A percentile compares a stretch with the other conserved stretches of the same genome.
phyloP scores from a whole-genome alignment of 177 flowering plant species.

The Vitis hybrid region DNA sequence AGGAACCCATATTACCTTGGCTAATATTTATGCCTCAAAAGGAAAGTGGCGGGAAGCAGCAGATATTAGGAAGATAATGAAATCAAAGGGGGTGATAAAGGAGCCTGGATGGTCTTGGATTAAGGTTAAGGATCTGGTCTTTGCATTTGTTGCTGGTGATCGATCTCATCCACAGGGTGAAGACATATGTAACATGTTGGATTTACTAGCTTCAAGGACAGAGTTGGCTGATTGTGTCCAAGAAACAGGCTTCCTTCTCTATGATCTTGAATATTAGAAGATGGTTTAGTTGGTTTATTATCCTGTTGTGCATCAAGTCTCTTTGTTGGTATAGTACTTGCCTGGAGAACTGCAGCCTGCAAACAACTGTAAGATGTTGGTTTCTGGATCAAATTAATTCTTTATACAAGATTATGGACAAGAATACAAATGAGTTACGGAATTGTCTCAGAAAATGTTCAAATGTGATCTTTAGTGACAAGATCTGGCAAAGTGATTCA shows the following conservation, averaged over 20 bases:
- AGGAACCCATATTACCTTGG: constrained; percentile 67
- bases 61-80: constrained; percentile 67
- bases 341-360: not conserved
- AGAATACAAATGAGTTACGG: no score
- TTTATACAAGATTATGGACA: no score
- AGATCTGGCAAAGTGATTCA: no score
- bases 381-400: no score
- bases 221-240: constrained; percentile 17
- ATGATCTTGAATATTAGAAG: constrained; percentile 12
- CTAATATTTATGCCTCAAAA: constrained; percentile 66
- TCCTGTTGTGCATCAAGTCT: not conserved
- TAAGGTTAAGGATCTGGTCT: constrained; percentile 55
- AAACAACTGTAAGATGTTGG: not conserved
- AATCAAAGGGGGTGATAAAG: constrained; percentile 69
- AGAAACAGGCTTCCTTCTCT: constrained; percentile 24
- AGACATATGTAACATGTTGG: constrained; percentile 47
- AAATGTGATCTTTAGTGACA: no score
- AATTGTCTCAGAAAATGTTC: no score
- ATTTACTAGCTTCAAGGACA: constrained; percentile 35
- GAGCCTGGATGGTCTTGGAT: constrained; percentile 96
- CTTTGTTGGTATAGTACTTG: not conserved
- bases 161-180: constrained; percentile 57
- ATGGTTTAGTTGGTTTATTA: not conserved
- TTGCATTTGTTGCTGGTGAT: constrained; percentile 76
- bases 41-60: constrained; percentile 86